Base-by-base conservation (phyloP, 768 basidiomycete genomes). In the Boletus speciosus region DNA sequence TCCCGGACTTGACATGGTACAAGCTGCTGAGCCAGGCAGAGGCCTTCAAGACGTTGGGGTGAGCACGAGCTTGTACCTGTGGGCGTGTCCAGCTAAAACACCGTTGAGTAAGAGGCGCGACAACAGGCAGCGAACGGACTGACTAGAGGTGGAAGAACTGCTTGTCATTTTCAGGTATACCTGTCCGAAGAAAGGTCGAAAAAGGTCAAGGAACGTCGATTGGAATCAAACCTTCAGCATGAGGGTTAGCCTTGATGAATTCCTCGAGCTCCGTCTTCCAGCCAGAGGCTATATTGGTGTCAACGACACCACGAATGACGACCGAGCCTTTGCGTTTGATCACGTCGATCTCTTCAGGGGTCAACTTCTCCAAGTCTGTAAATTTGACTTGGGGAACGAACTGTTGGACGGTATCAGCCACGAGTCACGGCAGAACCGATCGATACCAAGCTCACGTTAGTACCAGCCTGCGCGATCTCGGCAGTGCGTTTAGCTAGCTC, bases 71-170 rank as follows among this genome's bases (percentile, higher is more conserved):
- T 63, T 80, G 75, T n/a, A 88, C 81, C 64, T 88, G 85, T 9
- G 82, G 65, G 35, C 64, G 70, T 11, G 78, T 74, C 78, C 78
- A 80, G 66, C 78, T 79, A 34, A 25, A 55, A 27, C 6, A 1
- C 8, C 6, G 14, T 29, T 51, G 19, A 36, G 38, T 31, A 49
- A 39, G 48, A 38, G 23, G 11, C 2, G 2, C 21, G 4, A 25
- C 10, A 6, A 38, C 25, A 0, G n/a, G 6, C 9, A 9, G 11
- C 14, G 36, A 39, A 48, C 8, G 2, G 3, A 74, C 81, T 49
- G 59, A 86, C 86, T 88, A 88, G 46, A 89, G 79, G 62, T 82
- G 72, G 69, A 85, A 88, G 70, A 90, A 87, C 60, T 89, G 86
- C 48, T 84, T 86, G 59, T 88, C 71, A n/a, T 76, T 59, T 6